Evolutionary conservation across 306 rosid species (phyloP), one percentile per base, ranked within the genome.

Genomic region (Quercus berberidifolia): DNA sequence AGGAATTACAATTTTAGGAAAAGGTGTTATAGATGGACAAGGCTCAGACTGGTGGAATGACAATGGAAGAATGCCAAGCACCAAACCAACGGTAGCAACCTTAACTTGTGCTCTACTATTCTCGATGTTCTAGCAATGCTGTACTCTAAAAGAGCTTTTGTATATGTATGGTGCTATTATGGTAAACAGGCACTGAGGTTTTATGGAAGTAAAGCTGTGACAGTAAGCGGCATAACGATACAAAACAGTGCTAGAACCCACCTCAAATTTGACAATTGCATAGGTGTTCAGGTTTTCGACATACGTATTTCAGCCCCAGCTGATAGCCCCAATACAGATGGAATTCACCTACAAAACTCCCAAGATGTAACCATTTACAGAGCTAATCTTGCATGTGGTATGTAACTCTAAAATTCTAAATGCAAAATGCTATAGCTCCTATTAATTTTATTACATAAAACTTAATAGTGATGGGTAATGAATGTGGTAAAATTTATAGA

Each of bases 311-410:
- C 91, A 15, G 90, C 94, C n/a, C 97, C 97, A 0, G 89, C 89
- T 23, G 79, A 88, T 76, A 90, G 93, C 74, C 97, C 97, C 73
- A 92, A 92, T 84, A 92, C 97, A 0, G 94, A 92, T 79, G 97
- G 97, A 76, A 89, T 92, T 41, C 97, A 92, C 83, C 86, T 92
- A 1, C 94, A 90, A 26, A 90, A 89, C 77, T 90, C 94, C 17
- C 79, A 79, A 77, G 51, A 76, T 3, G 94, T 86, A 5, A 75
- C 54, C 79, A 90, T 90, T 52, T 90, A 76, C 1, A 59, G 88
- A 25, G 85, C 81, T 52, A 89, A 73, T 64, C 82, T 92, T 57
- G 89, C 91, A 19, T 92, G 94, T 80, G 94, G 97, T 92, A 49
- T 13, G 54, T 12, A 73, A 82, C 72, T 74, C 19, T 35, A 35